phyloP scores from a whole-genome alignment of 352 stramenopile genomes.

The Globisporangium viniferum region DNA sequence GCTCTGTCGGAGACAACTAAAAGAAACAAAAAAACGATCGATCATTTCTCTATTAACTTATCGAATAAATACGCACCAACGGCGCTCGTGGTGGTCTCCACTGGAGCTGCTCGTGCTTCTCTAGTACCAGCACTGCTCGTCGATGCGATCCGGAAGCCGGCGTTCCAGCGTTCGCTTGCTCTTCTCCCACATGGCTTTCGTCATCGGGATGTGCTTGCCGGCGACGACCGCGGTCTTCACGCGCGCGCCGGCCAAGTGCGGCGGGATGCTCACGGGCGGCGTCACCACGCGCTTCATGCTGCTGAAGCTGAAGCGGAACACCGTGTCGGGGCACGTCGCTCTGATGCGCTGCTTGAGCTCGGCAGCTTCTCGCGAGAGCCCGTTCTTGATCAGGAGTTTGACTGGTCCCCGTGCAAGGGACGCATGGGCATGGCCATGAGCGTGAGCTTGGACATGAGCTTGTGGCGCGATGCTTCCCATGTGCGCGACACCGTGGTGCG shows the following conservation, averaged over 20 bases:
- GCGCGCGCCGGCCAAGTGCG: slow-evolving; percentile 26
- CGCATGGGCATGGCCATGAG: background rate
- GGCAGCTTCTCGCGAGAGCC: slow-evolving; percentile 30
- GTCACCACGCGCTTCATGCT: slow-evolving; percentile 54
- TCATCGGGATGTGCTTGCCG: slow-evolving; percentile 61
- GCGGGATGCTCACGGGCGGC: slow-evolving; percentile 48
- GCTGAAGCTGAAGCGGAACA: slow-evolving; percentile 57
- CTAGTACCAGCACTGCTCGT: slow-evolving; percentile 15
- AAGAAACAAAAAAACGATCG: background rate
- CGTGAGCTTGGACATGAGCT: background rate
- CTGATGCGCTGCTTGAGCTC: slow-evolving; percentile 62
- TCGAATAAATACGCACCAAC: background rate
- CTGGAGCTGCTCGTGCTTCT: background rate
- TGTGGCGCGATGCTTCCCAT: slow-evolving; percentile 8
- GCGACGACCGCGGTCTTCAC: slow-evolving; percentile 38
- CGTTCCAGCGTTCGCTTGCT: slow-evolving; percentile 23
- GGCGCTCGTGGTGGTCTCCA: background rate
- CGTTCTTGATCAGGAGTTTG: slow-evolving; percentile 29
- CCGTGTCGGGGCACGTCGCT: slow-evolving; percentile 38
- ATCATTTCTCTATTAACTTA: slow-evolving; percentile 6
- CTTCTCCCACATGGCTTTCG: slow-evolving; percentile 59
- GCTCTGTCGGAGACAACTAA: background rate
- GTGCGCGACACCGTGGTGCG: slow-evolving; percentile 27
- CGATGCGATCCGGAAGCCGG: slow-evolving; percentile 19
- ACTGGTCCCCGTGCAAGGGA: background rate